Evolutionary conservation across 1,284 basidiomycete species (phyloP).

Genomic region (Tylopilus sp.): DNA sequence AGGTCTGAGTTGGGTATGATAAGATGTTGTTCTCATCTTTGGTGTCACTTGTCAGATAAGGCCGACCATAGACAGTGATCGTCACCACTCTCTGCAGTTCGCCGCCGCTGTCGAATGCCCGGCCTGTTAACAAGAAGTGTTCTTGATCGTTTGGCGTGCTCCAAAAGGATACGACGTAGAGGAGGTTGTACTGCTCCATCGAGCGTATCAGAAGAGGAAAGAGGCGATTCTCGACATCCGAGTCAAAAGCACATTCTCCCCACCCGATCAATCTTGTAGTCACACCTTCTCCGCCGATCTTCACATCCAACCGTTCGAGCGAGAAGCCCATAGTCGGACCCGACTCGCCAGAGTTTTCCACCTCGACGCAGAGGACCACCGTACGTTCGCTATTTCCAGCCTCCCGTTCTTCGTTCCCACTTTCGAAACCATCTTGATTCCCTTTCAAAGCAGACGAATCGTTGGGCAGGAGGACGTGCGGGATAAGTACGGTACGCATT

Average conservation of each 20-base stretch:
- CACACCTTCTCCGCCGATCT: slow-evolving; percentile 70
- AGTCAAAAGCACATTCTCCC: slow-evolving; percentile 45
- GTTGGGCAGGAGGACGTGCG: slow-evolving; percentile 60
- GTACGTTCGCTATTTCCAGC: slow-evolving; percentile 77
- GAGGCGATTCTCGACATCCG: slow-evolving; percentile 38
- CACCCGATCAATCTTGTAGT: slow-evolving; percentile 65
- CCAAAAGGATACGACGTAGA: slow-evolving; percentile 78
- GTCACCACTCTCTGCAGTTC: slow-evolving; percentile 71
- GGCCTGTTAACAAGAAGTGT: slow-evolving; percentile 38
- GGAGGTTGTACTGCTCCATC: slow-evolving; percentile 77
- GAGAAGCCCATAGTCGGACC: slow-evolving; percentile 58
- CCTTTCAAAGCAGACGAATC: slow-evolving; percentile 11
- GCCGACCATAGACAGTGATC: slow-evolving; percentile 72
- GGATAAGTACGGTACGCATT: slow-evolving; percentile 85
- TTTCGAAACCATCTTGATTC: slow-evolving; percentile 36
- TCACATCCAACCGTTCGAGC: slow-evolving; percentile 67
- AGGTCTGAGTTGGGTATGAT: slow-evolving; percentile 62
- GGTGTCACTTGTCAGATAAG: slow-evolving; percentile 38
- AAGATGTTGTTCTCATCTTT: slow-evolving; percentile 19
- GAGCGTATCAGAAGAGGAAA: slow-evolving; percentile 70
- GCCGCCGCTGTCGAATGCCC: slow-evolving; percentile 14
- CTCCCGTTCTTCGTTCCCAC: slow-evolving; percentile 52
- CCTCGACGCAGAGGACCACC: slow-evolving; percentile 79
- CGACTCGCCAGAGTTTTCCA: slow-evolving; percentile 69
- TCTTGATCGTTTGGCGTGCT: slow-evolving; percentile 59